These are phyloP conservation scores for Gymnopus androsaceus DNA, from an alignment of 1,284 basidiomycete species.

Conservation along the genomic window DNA sequence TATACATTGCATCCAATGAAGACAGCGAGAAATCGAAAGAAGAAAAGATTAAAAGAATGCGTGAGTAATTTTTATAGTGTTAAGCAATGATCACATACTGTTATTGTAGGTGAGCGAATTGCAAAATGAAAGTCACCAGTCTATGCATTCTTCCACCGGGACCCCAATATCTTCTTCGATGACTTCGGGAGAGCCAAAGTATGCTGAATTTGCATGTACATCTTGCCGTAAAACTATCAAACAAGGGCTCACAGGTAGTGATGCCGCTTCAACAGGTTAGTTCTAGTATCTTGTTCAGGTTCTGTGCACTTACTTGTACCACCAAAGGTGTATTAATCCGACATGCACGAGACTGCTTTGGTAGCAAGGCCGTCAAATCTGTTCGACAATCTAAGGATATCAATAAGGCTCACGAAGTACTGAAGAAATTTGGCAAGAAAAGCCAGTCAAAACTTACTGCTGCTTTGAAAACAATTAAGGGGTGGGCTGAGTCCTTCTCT, in stretches of 20 bases:
- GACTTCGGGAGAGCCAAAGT: not conserved
- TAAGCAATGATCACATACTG: no score
- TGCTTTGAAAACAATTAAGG: not conserved
- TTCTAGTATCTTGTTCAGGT: no score
- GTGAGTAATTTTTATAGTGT: no score
- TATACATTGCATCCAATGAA: no score
- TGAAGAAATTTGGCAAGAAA: not conserved
- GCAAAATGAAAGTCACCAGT: not conserved
- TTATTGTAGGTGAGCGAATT: not conserved
- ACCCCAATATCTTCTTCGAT: not conserved
- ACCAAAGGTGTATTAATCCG: no score
- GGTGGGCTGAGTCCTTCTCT: not conserved
- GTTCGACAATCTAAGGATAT: no score
- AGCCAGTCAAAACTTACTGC: not conserved
- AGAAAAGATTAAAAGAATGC: no score
- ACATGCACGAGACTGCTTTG: no score
- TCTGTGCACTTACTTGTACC: no score
- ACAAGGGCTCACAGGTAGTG: not conserved
- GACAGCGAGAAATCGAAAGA: no score
- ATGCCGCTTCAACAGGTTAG: not conserved
- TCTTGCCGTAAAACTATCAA: not conserved
- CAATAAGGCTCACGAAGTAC: not conserved
- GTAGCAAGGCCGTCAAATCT: no score
- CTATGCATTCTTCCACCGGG: conserved; percentile 4
- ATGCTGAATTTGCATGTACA: not conserved